These are phyloP conservation scores for Metschnikowia gelsemii DNA, from an alignment of 805 yeast genomes.

Conservation along the genomic window DNA sequence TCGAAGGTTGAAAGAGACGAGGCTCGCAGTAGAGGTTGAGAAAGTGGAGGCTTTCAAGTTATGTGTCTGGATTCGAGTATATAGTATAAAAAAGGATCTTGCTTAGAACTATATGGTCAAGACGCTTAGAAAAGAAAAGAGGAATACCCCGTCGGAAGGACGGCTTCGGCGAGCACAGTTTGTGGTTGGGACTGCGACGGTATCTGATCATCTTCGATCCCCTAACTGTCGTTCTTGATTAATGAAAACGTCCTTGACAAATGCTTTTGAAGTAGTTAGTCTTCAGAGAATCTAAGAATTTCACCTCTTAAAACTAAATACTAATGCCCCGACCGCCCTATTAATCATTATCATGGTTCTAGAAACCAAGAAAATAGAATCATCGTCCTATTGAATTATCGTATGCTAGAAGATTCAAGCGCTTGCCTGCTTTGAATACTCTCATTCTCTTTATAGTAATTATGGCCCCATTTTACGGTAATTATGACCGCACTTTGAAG, in stretches of 20 bases:
- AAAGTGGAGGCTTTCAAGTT: too few species aligned
- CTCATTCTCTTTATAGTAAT: conserved; percentile 4
- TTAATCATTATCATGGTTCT: conserved; percentile 13
- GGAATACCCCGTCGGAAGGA: too few species aligned
- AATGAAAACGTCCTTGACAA: conserved; percentile 49
- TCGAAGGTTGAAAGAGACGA: too few species aligned
- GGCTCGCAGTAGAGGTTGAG: too few species aligned
- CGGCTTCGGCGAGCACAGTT: too few species aligned
- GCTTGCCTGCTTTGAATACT: conserved; percentile 6
- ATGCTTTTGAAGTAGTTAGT: conserved; percentile 49
- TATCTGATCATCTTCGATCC: too few species aligned
- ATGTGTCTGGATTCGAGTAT: too few species aligned
- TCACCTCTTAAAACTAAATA: conserved; percentile 47
- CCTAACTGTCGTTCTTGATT: conserved; percentile 49
- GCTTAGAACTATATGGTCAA: too few species aligned
- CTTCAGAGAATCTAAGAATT: conserved; percentile 47
- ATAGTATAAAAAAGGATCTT: too few species aligned
- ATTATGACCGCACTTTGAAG: not conserved
- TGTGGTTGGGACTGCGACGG: too few species aligned
- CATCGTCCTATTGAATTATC: conserved; percentile 4
- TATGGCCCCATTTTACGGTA: not conserved
- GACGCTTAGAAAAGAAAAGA: too few species aligned
- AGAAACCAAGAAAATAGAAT: conserved; percentile 5
- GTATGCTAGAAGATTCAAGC: conserved; percentile 4
- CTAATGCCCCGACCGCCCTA: too few species aligned